These are phyloP conservation scores for Blastomyces silverae DNA, from an alignment of 2,329 filamentous ascomycete genomes.

Conservation along the genomic window DNA sequence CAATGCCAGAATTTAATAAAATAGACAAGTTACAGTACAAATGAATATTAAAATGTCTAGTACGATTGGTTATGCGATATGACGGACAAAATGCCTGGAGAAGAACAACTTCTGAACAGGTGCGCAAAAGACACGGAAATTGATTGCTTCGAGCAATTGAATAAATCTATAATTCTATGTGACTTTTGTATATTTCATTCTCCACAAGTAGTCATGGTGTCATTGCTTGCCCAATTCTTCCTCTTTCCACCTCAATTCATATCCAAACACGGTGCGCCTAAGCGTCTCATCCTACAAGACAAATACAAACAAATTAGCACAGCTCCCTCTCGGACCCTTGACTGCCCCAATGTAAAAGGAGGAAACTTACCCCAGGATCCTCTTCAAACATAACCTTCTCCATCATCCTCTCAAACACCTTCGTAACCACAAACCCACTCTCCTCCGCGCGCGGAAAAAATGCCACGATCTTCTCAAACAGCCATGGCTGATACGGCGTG, in stretches of 20 bases:
- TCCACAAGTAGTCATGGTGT: not conserved
- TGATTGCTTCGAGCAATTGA: not conserved
- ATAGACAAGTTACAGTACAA: not conserved
- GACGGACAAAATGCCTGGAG: not conserved
- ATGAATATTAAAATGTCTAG: not conserved
- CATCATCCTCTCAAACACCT: constrained; percentile 73
- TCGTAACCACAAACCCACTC: constrained; percentile 67
- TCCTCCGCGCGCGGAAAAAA: constrained; percentile 75
- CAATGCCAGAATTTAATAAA: not conserved
- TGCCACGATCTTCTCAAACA: constrained; percentile 72
- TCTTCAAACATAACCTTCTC: constrained; percentile 83
- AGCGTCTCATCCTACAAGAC: constrained; percentile 60
- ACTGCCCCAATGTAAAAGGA: not conserved
- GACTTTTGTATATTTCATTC: constrained; percentile 10
- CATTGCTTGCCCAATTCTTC: constrained; percentile 27
- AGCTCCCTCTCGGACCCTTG: not conserved
- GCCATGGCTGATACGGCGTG: constrained; percentile 87
- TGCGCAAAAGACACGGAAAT: not conserved
- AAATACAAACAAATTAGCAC: not conserved
- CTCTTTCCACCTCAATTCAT: constrained; percentile 58
- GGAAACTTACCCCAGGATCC: constrained; percentile 61
- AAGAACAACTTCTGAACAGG: not conserved
- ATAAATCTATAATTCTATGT: not conserved
- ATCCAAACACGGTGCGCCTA: constrained; percentile 75
- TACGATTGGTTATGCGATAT: not conserved